Base-by-base conservation (phyloP, 75 land plant genomes). In the Pinus albicaulis region DNA sequence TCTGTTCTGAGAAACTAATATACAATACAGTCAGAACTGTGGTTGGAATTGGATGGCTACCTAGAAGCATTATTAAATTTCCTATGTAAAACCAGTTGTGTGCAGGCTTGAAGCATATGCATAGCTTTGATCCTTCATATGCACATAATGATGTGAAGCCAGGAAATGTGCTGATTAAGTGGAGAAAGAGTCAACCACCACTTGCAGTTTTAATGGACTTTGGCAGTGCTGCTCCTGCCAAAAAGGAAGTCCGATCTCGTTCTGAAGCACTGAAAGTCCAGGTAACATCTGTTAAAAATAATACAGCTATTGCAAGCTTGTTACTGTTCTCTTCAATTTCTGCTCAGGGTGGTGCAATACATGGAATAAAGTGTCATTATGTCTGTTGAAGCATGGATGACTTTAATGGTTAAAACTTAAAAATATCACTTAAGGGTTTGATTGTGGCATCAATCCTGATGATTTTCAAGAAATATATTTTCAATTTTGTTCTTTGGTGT, bases 81-180 rank as follows among this genome's bases (percentile, higher is more conserved):
- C 60, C 36, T 28, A 17, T 48, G 31, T 62, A 7, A 48, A n/a
- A 57, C 53, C 95, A 98, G 99, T 85, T 98, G 63, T 98, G 99
- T 91, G 95, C 89, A 86, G 99, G 96, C 25, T 82, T 98, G 79
- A 89, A 95, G 86, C 87, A 91, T 64, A 95, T 98, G 99, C 99
- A 98, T 81, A 88, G 76, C 74, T 81, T 87, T 73, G 92, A 91
- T 52, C 95, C 99, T 65, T 89, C 99, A 55, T 95, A 95, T 91
- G 98, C 99, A 3, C 99, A 98, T 77, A 95, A 98, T 79, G 99
- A 98, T 87, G 87, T 98, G 72, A 98, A 98, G 72, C 98, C 98
- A 78, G 99, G 94, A 38, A 98, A 98, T 86, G 83, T 98, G 26
- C 86, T 98, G 17, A 72, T 98, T 5, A 89, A 83, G 57, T 77